These are phyloP conservation scores for Boletus subparvulus DNA, from an alignment of 768 basidiomycete genomes.

Conservation along the genomic window DNA sequence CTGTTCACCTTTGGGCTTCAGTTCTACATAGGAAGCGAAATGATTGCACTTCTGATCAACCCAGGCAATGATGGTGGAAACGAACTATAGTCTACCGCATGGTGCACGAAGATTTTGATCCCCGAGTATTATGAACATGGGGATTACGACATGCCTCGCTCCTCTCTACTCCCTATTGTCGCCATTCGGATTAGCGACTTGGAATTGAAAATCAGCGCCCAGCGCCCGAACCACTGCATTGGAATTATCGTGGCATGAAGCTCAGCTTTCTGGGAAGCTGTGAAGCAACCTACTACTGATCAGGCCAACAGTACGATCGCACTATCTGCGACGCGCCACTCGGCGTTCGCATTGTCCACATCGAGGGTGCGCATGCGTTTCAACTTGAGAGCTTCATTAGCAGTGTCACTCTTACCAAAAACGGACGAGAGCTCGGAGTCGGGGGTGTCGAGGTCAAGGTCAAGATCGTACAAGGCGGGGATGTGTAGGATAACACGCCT, in stretches of 20 bases:
- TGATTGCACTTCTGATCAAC: not conserved
- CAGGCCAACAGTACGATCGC: constrained; percentile 46
- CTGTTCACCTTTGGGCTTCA: not conserved
- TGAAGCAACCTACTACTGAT: constrained; percentile 8
- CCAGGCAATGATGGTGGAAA: constrained; percentile 7
- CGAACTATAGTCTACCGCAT: not conserved
- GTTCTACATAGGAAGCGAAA: not conserved
- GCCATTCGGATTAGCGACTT: not conserved
- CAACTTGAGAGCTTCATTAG: constrained; percentile 41
- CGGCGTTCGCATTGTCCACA: constrained; percentile 60
- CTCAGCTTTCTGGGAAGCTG: not conserved
- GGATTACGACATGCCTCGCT: constrained; percentile 1
- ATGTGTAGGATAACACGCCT: constrained; percentile 54
- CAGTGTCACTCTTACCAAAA: constrained; percentile 18
- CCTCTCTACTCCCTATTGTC: constrained; percentile 1
- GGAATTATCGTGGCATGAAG: not conserved
- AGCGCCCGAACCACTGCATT: constrained; percentile 8
- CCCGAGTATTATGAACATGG: not conserved
- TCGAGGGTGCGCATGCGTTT: constrained; percentile 60
- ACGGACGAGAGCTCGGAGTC: constrained; percentile 51
- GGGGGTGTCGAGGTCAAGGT: constrained; percentile 54
- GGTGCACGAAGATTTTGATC: not conserved
- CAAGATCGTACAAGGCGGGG: constrained; percentile 48
- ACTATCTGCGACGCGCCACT: constrained; percentile 63
- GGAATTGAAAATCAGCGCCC: not conserved